Evolutionary conservation across 768 basidiomycete genomes (phyloP), one percentile per base, ranked within the genome.

Genomic region (Rickenella mellea): DNA sequence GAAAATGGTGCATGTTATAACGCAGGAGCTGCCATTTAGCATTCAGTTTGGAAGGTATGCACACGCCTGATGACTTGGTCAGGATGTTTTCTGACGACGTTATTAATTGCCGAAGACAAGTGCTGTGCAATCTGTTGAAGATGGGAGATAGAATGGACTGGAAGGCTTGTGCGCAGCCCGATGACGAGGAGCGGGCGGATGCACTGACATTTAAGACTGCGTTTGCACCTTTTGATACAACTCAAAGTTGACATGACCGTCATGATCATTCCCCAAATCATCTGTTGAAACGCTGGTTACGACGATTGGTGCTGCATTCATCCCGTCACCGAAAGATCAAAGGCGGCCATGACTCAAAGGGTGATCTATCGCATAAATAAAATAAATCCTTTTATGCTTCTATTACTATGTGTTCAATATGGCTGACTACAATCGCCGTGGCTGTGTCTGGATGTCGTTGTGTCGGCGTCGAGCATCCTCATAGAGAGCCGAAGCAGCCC

Each of bases 41-140:
- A 67, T 98, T 33, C 91, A 97, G 57, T 98, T 98, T 61, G 93
- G 91, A 47, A 77, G 94, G 93, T 94, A 56, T 55, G 78, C 57
- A 12, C 27, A 12, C 6, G 10, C 27, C 27, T 9, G 38, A 7
- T n/a, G 14, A n/a, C 25, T 24, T 27, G 33, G 24, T 25, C 1
- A 7, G 7, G 24, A 11, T 37, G 7, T 21, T 27, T 27, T 30
- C 9, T 17, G 14, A 28, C 29, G 33, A 19, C 19, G 20, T 15
- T 25, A 5, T 6, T 7, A 30, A 14, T 21, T 35, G 9, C 24
- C n/a, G 37, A 55, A 97, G 94, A 61, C 79, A 84, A 60, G 89
- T 86, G 12, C 56, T 97, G 32, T 87, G 83, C 5, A 68, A 74
- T 27, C 60, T 97, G n/a, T 55, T 98, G 42, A 78, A 71, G 12